Evolutionary conservation across 2,329 filamentous ascomycete species (phyloP).

Genomic region (Sclerotinia spermophila): DNA sequence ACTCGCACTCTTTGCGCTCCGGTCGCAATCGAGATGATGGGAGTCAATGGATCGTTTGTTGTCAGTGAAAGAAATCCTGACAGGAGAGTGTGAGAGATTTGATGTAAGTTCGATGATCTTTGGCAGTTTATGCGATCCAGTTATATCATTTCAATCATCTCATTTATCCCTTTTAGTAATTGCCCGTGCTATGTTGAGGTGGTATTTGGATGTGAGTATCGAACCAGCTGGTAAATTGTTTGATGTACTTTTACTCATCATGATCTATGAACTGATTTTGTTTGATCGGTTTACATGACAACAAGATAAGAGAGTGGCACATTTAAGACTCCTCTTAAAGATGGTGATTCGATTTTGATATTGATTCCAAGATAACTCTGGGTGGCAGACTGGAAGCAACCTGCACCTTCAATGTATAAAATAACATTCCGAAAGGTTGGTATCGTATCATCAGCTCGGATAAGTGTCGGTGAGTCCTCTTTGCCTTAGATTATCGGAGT

Average conservation of each 20-base stretch:
- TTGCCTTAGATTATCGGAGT: neutral
- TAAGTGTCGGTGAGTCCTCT: conserved; percentile 2
- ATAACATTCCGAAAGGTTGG: neutral
- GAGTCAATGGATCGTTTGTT: neutral
- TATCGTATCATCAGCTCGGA: neutral
- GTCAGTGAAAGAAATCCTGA: conserved; percentile 8
- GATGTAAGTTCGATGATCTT: conserved; percentile 16
- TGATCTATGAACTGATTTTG: neutral
- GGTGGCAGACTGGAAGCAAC: neutral
- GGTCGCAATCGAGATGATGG: neutral
- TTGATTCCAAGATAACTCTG: neutral
- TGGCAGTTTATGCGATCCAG: neutral
- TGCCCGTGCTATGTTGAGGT: neutral
- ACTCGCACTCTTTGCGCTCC: conserved; percentile 5
- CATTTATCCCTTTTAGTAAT: neutral
- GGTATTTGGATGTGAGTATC: neutral
- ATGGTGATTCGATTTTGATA: neutral
- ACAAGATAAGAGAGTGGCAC: neutral
- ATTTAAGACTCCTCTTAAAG: neutral
- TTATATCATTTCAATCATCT: neutral
- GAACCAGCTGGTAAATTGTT: neutral
- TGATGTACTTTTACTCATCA: neutral
- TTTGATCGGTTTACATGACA: neutral
- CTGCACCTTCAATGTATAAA: neutral
- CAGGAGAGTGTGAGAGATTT: conserved; percentile 13